phyloP scores from a whole-genome alignment of 2,329 filamentous ascomycete species.

The Alternaria brassicicola region DNA sequence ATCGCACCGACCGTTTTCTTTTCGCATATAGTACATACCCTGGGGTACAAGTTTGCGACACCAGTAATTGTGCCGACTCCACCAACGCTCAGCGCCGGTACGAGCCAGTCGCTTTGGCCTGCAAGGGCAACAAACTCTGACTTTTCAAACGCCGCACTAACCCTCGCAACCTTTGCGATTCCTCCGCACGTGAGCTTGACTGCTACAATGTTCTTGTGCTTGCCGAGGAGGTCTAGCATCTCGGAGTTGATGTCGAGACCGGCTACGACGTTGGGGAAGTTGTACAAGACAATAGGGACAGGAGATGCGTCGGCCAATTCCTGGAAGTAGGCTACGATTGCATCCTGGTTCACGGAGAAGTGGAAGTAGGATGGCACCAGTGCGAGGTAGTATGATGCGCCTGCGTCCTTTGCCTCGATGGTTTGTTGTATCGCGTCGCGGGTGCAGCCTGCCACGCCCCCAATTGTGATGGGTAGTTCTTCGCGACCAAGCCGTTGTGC shows the following conservation, averaged over 20 bases:
- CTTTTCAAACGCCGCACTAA: conserved; percentile 46
- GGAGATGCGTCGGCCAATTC: conserved; percentile 48
- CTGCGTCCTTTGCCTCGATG: conserved; percentile 46
- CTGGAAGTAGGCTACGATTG: conserved; percentile 46
- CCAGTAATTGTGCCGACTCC: conserved; percentile 67
- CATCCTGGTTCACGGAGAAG: conserved; percentile 48
- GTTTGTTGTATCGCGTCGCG: conserved; percentile 51
- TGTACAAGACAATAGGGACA: conserved; percentile 56
- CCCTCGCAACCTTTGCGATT: conserved; percentile 52
- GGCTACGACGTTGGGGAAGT: conserved; percentile 53
- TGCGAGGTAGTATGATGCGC: conserved; percentile 49
- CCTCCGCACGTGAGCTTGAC: conserved; percentile 49
- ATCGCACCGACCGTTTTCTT: neutral
- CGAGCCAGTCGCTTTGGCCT: conserved; percentile 54
- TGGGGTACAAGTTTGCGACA: conserved; percentile 67
- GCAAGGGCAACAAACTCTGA: conserved; percentile 49
- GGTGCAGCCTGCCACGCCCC: conserved; percentile 51
- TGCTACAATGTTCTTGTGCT: conserved; percentile 47
- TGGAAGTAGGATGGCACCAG: conserved; percentile 51
- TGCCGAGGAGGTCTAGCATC: conserved; percentile 45
- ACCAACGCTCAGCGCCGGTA: conserved; percentile 65
- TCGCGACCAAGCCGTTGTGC: conserved; percentile 42
- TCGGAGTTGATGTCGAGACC: conserved; percentile 55
- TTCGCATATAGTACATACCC: conserved; percentile 30
- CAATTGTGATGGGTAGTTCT: conserved; percentile 51